Evolutionary conservation across 768 basidiomycete species (phyloP).

Genomic region (Tylopilus sp.): DNA sequence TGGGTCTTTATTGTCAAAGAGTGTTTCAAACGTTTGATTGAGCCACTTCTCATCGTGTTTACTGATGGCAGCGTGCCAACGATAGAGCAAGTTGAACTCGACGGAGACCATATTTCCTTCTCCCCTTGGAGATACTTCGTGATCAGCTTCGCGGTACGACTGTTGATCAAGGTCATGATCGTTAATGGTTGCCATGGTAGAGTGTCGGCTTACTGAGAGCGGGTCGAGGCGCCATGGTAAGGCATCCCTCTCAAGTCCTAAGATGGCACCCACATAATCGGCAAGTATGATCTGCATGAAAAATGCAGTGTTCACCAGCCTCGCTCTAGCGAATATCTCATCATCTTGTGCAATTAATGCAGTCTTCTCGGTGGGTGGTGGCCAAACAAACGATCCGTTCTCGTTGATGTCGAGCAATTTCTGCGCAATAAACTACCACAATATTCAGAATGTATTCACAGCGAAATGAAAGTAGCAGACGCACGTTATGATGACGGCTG

Average conservation of each 20-base stretch:
- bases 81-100: slow-evolving; percentile 65
- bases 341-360: slow-evolving; percentile 55
- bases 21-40: too few species aligned
- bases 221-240: slow-evolving; percentile 67
- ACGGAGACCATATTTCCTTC: slow-evolving; percentile 73
- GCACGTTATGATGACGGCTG: slow-evolving; percentile 70
- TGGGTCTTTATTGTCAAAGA: too few species aligned
- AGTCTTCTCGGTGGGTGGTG: slow-evolving; percentile 14
- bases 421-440: slow-evolving; percentile 60
- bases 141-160: too few species aligned
- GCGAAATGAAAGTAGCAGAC: slow-evolving; percentile 18
- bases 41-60: slow-evolving; percentile 57
- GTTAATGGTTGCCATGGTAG: not conserved
- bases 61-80: slow-evolving; percentile 67
- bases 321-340: slow-evolving; percentile 71
- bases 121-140: slow-evolving; percentile 57
- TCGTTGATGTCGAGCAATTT: slow-evolving; percentile 72
- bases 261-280: slow-evolving; percentile 75
- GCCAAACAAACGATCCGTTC: slow-evolving; percentile 38
- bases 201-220: slow-evolving; percentile 41
- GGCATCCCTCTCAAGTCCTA: slow-evolving; percentile 65
- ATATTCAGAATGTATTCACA: slow-evolving; percentile 5
- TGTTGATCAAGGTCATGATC: slow-evolving; percentile 19
- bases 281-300: slow-evolving; percentile 66
- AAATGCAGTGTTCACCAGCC: slow-evolving; percentile 70